Evolutionary conservation across 768 basidiomycete genomes (phyloP).

Genomic region (Hygrophoropsis aurantiaca): DNA sequence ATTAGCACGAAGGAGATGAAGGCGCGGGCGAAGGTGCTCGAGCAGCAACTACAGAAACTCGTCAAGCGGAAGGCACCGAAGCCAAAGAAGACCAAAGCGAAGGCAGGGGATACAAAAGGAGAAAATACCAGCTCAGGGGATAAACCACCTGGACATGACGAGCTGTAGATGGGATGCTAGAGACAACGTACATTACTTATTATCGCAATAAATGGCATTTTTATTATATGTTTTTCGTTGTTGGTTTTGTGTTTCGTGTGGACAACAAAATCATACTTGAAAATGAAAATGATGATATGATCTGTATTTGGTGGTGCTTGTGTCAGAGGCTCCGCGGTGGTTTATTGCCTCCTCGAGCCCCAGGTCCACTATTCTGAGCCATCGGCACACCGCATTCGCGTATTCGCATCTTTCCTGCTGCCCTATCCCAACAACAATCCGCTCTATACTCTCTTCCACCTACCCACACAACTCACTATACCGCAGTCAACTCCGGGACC

Average conservation of each 20-base stretch:
- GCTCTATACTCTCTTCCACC: not conserved
- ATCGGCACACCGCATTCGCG: not conserved
- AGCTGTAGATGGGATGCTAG: conserved; percentile 24
- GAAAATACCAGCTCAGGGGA: conserved; percentile 16
- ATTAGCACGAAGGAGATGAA: conserved; percentile 85
- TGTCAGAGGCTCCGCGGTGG: not conserved
- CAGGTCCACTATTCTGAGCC: too few species aligned
- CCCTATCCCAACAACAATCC: not conserved
- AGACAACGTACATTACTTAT: conserved; percentile 1
- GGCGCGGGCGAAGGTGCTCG: conserved; percentile 75
- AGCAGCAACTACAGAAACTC: conserved; percentile 69
- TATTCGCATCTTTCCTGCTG: not conserved
- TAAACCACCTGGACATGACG: conserved; percentile 26
- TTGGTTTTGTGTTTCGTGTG: too few species aligned
- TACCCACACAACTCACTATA: too few species aligned
- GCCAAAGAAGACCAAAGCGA: conserved; percentile 48
- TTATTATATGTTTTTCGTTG: not conserved
- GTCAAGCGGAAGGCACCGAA: conserved; percentile 70
- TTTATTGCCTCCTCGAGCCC: too few species aligned
- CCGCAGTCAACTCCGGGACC: not conserved
- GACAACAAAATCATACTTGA: too few species aligned
- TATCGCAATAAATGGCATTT: conserved; percentile 14
- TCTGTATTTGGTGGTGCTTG: conserved; percentile 27
- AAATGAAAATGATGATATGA: not conserved
- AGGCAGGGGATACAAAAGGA: conserved; percentile 13